Evolutionary conservation across 805 yeast genomes (phyloP), one percentile per base, ranked within the genome.

Genomic region (Saturnispora gosingensis): DNA sequence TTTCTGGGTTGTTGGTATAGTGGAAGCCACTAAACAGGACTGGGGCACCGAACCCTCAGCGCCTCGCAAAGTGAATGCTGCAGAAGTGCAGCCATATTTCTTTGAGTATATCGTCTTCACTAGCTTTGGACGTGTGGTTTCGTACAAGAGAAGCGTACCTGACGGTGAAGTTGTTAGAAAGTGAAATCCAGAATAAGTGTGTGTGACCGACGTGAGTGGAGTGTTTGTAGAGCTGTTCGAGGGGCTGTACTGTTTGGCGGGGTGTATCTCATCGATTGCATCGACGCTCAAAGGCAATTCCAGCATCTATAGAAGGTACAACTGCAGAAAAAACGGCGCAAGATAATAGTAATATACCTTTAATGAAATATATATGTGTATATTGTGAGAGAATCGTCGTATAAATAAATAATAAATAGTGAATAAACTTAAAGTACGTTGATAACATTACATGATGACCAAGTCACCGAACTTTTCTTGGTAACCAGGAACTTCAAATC

Each of bases 401-500:
- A 40, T 47, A 56, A 53, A 53, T 54, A 54, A 50, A 53, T 35
- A 50, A 49, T 44, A 43, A 54, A 32, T 30, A 44, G 43, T 43
- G 39, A 44, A 27, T 45, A 47, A 43, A 56, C 53, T 48, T 43
- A 56, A 46, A 20, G 40, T 44, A 47, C 48, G 32, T 43, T 35
- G 38, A 43, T 24, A 32, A 35, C 43, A 58, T 70, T 73, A 79
- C 97, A 91, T 93, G 71, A 89, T 88, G 66, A 91, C 88, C 74
- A 91, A 81, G 71, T 86, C 88, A 73, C 98, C 98, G 72, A 93
- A 93, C 83, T 90, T 93, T 75, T 93, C 98, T 75, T 86, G 83
- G 83, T 93, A 93, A 65, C 97, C 96, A 65, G 98, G 98, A 62
- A 90, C 95, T 67, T 87, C 88, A 95, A 96, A 90, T 78, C 86